Evolutionary conservation across 2,329 filamentous ascomycete genomes (phyloP), one percentile per base, ranked within the genome.

Genomic region (Talaromyces sp.): DNA sequence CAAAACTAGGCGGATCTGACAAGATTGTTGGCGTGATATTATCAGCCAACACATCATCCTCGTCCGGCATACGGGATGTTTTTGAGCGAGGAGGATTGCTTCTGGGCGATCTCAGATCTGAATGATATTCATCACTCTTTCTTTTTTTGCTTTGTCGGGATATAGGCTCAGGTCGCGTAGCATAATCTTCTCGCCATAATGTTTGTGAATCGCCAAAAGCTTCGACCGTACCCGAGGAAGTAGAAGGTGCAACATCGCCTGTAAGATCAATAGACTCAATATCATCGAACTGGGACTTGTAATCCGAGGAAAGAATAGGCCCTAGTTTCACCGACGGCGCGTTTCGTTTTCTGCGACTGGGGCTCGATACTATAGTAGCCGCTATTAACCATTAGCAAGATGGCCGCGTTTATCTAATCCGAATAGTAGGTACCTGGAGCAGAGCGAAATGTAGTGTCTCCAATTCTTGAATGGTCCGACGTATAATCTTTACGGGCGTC

Each of bases 231-330:
- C 70, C 74, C 3, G 80, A 80, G 3, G 77, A 72, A 1, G 74
- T 74, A 17, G 74, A 70, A 11, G 70, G 71, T 19, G 76, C 76
- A 5, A 73, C 63, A 59, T 79, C 79, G 25, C 75, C 76, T 2
- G 79, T 82, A 61, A 82, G 68, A 69, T 83, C 81, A 67, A 83
- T 78, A 2, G 81, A 77, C 68, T 81, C 80, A 45, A 83, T 76
- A 43, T 74, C 73, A 62, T 75, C 69, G 17, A 76, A 70, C 27
- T 68, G 63, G 68, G 65, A 69, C 67, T 64, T 64, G 22, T 54
- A 65, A 36, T 67, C 51, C 17, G 11, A 63, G 10, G n/a, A 34
- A 27, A 60, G 45, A 29, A 63, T 38, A 63, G 13, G 34, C 15
- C 54, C n/a, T 8, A 61, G 10, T 43, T 40, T 34, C n/a, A 36